phyloP scores from a whole-genome alignment of 2,329 filamentous ascomycete genomes.

The Talaromyces sp. region DNA sequence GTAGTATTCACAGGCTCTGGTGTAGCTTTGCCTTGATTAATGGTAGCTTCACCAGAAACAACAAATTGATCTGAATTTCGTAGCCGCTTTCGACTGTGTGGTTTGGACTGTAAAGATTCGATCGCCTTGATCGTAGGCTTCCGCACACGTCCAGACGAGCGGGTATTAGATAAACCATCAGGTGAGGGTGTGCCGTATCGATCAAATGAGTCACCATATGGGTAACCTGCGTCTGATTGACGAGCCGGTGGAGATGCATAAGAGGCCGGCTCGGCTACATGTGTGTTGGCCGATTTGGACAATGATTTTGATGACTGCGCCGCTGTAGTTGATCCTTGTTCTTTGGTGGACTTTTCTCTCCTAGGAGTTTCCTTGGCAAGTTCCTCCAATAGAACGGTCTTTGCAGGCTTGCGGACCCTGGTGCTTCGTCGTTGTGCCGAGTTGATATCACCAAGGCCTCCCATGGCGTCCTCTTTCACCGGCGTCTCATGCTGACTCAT shows the following conservation, averaged over 20 bases:
- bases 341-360: slow-evolving; percentile 4
- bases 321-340: neutral
- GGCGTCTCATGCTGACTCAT: slow-evolving; percentile 13
- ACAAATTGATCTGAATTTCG: slow-evolving; percentile 17
- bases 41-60: neutral
- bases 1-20: slow-evolving; percentile 9
- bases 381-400: slow-evolving; percentile 2
- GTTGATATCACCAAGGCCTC: neutral
- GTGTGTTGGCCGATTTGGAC: neutral
- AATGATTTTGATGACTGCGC: neutral
- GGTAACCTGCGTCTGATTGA: neutral
- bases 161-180: slow-evolving; percentile 24
- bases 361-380: slow-evolving; percentile 8
- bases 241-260: neutral
- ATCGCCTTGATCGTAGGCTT: slow-evolving; percentile 34
- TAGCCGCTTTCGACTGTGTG: slow-evolving; percentile 22
- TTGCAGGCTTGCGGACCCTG: slow-evolving; percentile 17
- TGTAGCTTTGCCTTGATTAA: neutral
- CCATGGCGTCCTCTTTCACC: neutral
- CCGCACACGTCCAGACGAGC: slow-evolving; percentile 31
- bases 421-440: slow-evolving; percentile 20
- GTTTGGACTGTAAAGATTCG: slow-evolving; percentile 28
- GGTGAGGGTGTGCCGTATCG: slow-evolving; percentile 22
- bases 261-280: neutral
- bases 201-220: slow-evolving; percentile 13